phyloP scores from a whole-genome alignment of 2,329 filamentous ascomycete genomes.

The Scedosporium boydii region DNA sequence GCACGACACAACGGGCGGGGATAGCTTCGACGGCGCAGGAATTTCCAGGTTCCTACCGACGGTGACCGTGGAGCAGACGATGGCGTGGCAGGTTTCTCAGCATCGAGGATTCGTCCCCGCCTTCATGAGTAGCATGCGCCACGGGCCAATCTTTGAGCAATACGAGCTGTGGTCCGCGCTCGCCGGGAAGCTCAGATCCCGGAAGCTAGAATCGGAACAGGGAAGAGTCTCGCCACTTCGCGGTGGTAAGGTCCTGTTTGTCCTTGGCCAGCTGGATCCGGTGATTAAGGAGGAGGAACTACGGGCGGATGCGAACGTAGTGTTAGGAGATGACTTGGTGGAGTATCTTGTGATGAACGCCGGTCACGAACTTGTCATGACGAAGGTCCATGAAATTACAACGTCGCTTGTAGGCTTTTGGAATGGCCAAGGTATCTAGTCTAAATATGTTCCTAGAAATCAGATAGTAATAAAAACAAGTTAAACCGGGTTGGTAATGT shows the following conservation, averaged over 20 bases:
- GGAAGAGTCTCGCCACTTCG: conserved; percentile 20
- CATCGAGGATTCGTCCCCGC: conserved; percentile 60
- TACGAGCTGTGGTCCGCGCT: conserved; percentile 51
- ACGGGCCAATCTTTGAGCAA: conserved; percentile 60
- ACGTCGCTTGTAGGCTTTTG: conserved; percentile 15
- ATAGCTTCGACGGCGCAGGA: conserved; percentile 32
- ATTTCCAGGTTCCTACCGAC: conserved; percentile 41
- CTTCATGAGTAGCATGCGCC: conserved; percentile 61
- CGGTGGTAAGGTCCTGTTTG: conserved; percentile 47
- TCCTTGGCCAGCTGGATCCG: conserved; percentile 57
- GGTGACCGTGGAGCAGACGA: conserved; percentile 51
- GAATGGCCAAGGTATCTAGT: background rate
- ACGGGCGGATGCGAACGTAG: conserved; percentile 46
- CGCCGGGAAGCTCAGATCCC: conserved; percentile 33
- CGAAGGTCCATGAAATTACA: conserved; percentile 48
- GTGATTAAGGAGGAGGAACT: conserved; percentile 59
- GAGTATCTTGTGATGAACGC: conserved; percentile 48
- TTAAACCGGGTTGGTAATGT: too few relatives aligned
- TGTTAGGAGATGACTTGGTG: conserved; percentile 48
- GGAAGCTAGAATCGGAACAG: conserved; percentile 21
- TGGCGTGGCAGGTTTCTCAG: conserved; percentile 58
- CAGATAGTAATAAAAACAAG: too few relatives aligned
- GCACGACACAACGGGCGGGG: conserved; percentile 24
- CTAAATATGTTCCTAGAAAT: too few relatives aligned
- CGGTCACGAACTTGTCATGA: conserved; percentile 63